Conservation (phyloP, 306 rosid genomes). For the Cucumis melo region DNA sequence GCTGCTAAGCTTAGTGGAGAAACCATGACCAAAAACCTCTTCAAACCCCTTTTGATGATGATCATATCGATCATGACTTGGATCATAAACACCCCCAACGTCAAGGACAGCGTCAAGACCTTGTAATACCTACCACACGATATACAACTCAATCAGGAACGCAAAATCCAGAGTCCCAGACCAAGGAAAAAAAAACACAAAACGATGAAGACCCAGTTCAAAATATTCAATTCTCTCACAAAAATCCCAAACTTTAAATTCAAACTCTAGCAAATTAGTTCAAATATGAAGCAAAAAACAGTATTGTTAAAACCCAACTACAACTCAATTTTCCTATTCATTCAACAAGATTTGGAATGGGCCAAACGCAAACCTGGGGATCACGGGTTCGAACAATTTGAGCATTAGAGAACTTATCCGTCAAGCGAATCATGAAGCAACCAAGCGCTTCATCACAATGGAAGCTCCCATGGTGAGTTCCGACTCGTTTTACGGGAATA, state of each 20-base stretch:
- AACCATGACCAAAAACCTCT: constrained; percentile 83
- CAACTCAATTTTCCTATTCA: neutral
- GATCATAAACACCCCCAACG: constrained; percentile 91
- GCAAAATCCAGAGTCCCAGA: neutral
- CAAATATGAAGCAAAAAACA: neutral
- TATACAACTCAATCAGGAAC: neutral
- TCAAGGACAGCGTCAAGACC: constrained; percentile 94
- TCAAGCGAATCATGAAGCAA: constrained; percentile 96
- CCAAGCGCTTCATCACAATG: constrained; percentile 99
- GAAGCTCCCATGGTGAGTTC: constrained; percentile 93
- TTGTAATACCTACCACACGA: constrained; percentile 51
- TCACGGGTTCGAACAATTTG: constrained; percentile 81
- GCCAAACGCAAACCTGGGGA: constrained; percentile 38
- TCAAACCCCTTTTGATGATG: constrained; percentile 96
- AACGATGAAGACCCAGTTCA: neutral
- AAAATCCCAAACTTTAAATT: neutral
- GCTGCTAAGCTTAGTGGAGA: constrained; percentile 83
- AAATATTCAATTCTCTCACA: neutral
- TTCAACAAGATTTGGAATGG: neutral
- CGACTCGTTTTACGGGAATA: constrained; percentile 52
- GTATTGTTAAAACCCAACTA: neutral
- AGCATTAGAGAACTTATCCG: constrained; percentile 54
- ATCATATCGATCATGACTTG: constrained; percentile 63
- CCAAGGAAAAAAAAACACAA: neutral
- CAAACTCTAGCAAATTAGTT: neutral